Percentiles rank a stretch among this genome's conserved stretches.
These are phyloP conservation scores for Chrysanthemum lavandulifolium DNA, from an alignment of 129 eudicot species.

Conservation along the genomic window DNA sequence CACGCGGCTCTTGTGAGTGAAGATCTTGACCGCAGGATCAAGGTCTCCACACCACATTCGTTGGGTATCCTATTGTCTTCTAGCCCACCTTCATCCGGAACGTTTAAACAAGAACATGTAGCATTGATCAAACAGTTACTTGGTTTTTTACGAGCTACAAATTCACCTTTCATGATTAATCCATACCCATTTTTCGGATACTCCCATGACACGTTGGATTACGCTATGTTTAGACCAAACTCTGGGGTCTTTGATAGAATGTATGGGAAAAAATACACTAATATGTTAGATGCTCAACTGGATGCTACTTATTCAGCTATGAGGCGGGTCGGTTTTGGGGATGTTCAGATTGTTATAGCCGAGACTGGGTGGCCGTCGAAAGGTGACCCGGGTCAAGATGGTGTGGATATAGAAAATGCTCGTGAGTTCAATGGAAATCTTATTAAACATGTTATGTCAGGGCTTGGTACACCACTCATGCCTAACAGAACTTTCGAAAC, in stretches of 20 bases:
- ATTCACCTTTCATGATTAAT: constrained; percentile 78
- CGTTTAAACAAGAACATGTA: constrained; percentile 57
- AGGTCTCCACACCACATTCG: constrained; percentile 79
- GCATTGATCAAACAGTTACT: constrained; percentile 56
- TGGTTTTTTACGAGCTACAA: constrained; percentile 47
- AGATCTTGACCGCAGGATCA: constrained; percentile 49
- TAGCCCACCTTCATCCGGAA: constrained; percentile 70
- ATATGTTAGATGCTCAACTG: constrained; percentile 80
- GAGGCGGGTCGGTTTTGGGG: constrained; percentile 50
- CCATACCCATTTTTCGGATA: constrained; percentile 84
- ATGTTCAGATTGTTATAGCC: constrained; percentile 66
- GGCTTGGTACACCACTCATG: constrained; percentile 90
- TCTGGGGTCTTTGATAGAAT: constrained; percentile 53
- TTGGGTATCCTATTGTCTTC: constrained; percentile 62
- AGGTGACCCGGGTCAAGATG: constrained; percentile 66
- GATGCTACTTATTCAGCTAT: constrained; percentile 81
- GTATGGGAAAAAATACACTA: constrained; percentile 51
- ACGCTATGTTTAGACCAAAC: constrained; percentile 75
- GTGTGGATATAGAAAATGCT: constrained; percentile 58
- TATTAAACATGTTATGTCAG: constrained; percentile 59
- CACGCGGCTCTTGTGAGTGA: constrained; percentile 57
- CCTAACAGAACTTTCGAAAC: constrained; percentile 74
- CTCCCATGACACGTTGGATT: constrained; percentile 49
- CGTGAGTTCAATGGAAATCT: constrained; percentile 65
- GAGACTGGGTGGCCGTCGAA: constrained; percentile 95